Evolutionary conservation across 108 stramenopile species (phyloP), one percentile per base, ranked within the genome.

Genomic region (Nitzschia sp.): DNA sequence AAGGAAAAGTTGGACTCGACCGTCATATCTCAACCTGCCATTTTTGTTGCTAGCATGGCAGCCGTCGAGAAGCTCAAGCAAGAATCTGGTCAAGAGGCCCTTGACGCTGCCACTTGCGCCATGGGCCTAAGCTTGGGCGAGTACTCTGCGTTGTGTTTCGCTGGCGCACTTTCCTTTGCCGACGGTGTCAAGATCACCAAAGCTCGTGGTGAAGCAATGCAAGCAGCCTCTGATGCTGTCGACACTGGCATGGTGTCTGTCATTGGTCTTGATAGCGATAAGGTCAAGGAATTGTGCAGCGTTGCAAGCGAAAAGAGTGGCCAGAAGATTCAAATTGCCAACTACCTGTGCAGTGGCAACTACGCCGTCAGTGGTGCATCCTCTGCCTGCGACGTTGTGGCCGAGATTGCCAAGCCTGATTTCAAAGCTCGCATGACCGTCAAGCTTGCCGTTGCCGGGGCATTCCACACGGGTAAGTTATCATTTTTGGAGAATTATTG

Each of bases 381-480:
- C 59, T 78, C 82, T 51, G 98, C 98, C 6, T 96, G 95, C 65
- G 96, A 96, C 53, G 76, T 72, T 34, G 82, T 93, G 27, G 83
- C 84, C 26, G 93, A 95, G 69, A 82, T 98, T 53, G 98, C 98
- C 72, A 98, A 98, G 88, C 96, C 96, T 9, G 96, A 96, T 51
- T 98, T 98, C 73, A 92, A 92, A 79, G 96, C 97, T 24, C 86
- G 98, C 27, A 98, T 98, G 98, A 96, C 97, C 13, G 98, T 98
- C 46, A 94, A 93, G 65, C 82, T 98, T 19, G 95, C 97, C 46
- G 98, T 98, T 30, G 98, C 98, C 21, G 98, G 98, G 21, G 98
- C 98, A 18, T 98, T 98, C 85, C 98, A 98, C 79, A 98, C 98
- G 28, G 77, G 77, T 78, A 62, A 59, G 77, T 67, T 29, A 56